Evolutionary conservation across 345 rosid species (phyloP).

Genomic region (Arabidopsis suecica): DNA sequence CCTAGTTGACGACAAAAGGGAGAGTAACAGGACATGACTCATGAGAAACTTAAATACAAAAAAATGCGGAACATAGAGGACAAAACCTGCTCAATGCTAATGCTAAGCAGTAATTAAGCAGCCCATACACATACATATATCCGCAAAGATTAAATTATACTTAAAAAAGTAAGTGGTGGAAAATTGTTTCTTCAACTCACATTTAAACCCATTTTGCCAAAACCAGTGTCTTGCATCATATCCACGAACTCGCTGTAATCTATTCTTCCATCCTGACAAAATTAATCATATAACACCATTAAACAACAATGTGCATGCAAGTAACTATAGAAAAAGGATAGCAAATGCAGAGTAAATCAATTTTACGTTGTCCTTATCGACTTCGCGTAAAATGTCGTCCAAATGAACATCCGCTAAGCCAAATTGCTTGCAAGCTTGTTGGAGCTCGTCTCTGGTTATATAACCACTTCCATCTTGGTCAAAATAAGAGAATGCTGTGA

Average conservation of each 20-base stretch:
- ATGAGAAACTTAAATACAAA: conserved; percentile 7
- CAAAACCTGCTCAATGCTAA: conserved; percentile 38
- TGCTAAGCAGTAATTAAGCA: conserved; percentile 5
- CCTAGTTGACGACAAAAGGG: conserved; percentile 31
- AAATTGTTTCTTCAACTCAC: conserved; percentile 30
- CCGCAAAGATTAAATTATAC: neutral
- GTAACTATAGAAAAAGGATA: neutral
- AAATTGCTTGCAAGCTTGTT: conserved; percentile 77
- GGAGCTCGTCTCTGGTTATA: conserved; percentile 88
- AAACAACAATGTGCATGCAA: conserved; percentile 24
- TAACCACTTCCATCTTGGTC: conserved; percentile 95
- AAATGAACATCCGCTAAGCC: conserved; percentile 68
- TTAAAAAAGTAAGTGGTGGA: neutral
- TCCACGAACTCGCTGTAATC: conserved; percentile 89
- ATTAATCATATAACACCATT: neutral
- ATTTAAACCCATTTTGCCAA: conserved; percentile 48
- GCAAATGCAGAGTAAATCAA: neutral
- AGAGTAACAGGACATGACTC: conserved; percentile 20
- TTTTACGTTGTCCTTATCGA: conserved; percentile 81
- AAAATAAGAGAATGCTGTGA: conserved; percentile 82
- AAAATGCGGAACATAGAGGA: conserved; percentile 12
- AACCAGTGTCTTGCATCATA: conserved; percentile 79
- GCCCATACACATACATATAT: neutral
- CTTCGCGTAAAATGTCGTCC: conserved; percentile 76
- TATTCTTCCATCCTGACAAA: conserved; percentile 78